A percentile compares a stretch with the other conserved stretches of the same genome.
These are phyloP conservation scores for Arabidopsis hybrid DNA, from an alignment of 441 rosid species.

Conservation along the genomic window DNA sequence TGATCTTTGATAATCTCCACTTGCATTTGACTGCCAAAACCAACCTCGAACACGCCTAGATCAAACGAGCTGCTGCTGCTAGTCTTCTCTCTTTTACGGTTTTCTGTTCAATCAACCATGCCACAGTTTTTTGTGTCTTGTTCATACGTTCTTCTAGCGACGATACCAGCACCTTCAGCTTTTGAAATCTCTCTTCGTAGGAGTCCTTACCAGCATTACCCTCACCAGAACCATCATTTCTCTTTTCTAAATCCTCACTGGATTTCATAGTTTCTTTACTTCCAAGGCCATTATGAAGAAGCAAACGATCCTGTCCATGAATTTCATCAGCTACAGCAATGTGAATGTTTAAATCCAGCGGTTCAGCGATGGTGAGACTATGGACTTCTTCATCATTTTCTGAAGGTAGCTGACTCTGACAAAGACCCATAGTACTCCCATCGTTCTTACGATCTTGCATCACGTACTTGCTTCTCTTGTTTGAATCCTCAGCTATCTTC, in stretches of 20 bases:
- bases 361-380: constrained; percentile 7
- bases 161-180: background rate
- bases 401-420: background rate
- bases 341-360: background rate
- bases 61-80: background rate
- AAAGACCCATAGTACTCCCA: constrained; percentile 6
- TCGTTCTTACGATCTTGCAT: constrained; percentile 6
- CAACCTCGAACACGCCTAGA: background rate
- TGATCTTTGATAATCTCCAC: constrained; percentile 4
- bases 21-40: background rate
- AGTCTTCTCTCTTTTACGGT: background rate
- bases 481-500: background rate
- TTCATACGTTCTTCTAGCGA: background rate
- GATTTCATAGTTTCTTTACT: background rate
- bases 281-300: background rate
- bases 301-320: constrained; percentile 11
- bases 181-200: background rate
- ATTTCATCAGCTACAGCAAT: background rate
- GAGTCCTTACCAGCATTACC: background rate
- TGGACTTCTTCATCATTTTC: constrained; percentile 8
- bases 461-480: constrained; percentile 3
- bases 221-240: background rate
- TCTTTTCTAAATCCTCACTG: background rate
- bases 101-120: background rate
- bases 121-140: background rate